These are phyloP conservation scores for Candida tibetensis DNA, from an alignment of 805 yeast genomes.

Conservation along the genomic window DNA sequence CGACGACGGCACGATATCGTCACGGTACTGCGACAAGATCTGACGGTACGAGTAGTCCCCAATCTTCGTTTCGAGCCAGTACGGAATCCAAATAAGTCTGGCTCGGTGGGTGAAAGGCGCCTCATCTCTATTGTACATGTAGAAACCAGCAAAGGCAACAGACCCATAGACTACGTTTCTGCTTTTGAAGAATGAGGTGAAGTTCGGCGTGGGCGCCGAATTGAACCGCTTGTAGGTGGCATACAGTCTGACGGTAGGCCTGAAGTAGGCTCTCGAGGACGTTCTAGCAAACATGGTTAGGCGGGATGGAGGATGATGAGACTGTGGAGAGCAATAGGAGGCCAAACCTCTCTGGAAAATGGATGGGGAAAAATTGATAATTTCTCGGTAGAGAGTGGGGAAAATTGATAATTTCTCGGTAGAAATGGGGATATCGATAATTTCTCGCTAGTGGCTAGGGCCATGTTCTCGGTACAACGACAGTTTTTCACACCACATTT, in stretches of 20 bases:
- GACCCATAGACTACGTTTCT: conserved; percentile 32
- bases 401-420: too few relatives aligned
- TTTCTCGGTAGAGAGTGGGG: too few relatives aligned
- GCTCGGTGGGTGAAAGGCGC: conserved; percentile 79
- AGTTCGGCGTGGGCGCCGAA: conserved; percentile 5
- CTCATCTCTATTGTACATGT: conserved; percentile 51
- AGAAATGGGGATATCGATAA: too few relatives aligned
- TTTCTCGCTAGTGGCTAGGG: too few relatives aligned
- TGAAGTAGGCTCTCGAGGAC: not conserved
- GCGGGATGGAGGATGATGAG: too few relatives aligned
- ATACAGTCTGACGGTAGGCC: too few relatives aligned
- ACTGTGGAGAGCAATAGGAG: too few relatives aligned
- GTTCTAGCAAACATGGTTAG: not conserved
- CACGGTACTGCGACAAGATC: conserved; percentile 52
- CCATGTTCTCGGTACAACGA: too few relatives aligned
- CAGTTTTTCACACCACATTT: too few relatives aligned
- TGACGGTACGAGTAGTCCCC: conserved; percentile 66
- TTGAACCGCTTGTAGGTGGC: conserved; percentile 20
- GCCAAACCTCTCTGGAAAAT: too few relatives aligned
- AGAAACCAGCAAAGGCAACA: conserved; percentile 17
- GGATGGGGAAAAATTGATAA: too few relatives aligned
- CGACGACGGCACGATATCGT: conserved; percentile 53
- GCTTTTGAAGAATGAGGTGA: conserved; percentile 18
- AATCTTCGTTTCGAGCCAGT: conserved; percentile 56
- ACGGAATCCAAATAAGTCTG: conserved; percentile 70